These are phyloP conservation scores for Aspergillus taichungensis DNA, from an alignment of 495 filamentous ascomycete genomes.

Conservation along the genomic window DNA sequence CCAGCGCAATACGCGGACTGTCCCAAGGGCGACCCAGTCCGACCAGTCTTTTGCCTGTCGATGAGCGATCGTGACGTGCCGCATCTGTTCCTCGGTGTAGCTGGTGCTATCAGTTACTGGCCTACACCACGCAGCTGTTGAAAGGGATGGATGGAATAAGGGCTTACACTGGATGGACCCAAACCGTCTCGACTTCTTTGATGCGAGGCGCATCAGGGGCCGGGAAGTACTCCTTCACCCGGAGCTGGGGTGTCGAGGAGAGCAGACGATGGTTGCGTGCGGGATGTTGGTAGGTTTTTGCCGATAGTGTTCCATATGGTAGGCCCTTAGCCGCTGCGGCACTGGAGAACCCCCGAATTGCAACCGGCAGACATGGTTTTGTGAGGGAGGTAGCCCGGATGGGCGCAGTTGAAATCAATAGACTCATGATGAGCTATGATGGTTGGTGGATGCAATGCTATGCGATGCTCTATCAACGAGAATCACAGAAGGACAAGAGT, in stretches of 20 bases:
- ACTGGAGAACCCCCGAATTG: slow-evolving; percentile 18
- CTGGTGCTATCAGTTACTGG: slow-evolving; percentile 20
- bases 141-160: not conserved
- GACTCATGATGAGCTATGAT: slow-evolving; percentile 12
- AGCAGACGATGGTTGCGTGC: slow-evolving; percentile 23
- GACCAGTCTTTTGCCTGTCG: slow-evolving; percentile 57
- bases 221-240: slow-evolving; percentile 35
- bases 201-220: slow-evolving; percentile 26
- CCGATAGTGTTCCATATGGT: slow-evolving; percentile 10
- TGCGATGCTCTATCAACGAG: not conserved
- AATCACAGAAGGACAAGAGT: too few species aligned
- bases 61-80: slow-evolving; percentile 53
- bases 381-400: slow-evolving; percentile 24
- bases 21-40: slow-evolving; percentile 55
- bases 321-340: slow-evolving; percentile 13
- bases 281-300: slow-evolving; percentile 7
- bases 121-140: not conserved
- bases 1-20: slow-evolving; percentile 55
- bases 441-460: not conserved
- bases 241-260: slow-evolving; percentile 26
- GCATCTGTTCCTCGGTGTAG: slow-evolving; percentile 58
- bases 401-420: slow-evolving; percentile 22
- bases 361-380: slow-evolving; percentile 19
- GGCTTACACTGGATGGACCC: slow-evolving; percentile 38
- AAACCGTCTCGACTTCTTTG: slow-evolving; percentile 27